These are phyloP conservation scores for Rutstroemia sp. DNA, from an alignment of 2,329 filamentous ascomycete genomes.

Conservation along the genomic window DNA sequence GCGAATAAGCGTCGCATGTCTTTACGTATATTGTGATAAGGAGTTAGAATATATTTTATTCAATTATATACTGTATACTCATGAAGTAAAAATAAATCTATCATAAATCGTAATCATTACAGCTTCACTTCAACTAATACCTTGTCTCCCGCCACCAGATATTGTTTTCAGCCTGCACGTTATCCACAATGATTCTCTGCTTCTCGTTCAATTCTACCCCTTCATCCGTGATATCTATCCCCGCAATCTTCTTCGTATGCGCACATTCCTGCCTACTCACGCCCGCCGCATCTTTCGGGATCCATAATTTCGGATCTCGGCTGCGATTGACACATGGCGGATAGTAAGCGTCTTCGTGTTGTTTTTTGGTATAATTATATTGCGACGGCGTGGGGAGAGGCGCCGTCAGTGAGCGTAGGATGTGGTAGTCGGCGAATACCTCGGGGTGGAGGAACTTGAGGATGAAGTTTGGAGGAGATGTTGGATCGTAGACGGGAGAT, in stretches of 20 bases:
- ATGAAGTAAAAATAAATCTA: too few species aligned
- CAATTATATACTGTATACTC: too few species aligned
- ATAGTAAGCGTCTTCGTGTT: conserved; percentile 43
- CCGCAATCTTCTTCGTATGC: conserved; percentile 43
- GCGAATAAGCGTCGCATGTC: too few species aligned
- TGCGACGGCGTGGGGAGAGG: conserved; percentile 40
- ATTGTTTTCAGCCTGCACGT: conserved; percentile 15
- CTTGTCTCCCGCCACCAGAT: background rate
- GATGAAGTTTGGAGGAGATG: conserved; percentile 36
- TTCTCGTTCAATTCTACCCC: conserved; percentile 46
- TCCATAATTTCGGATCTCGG: conserved; percentile 48
- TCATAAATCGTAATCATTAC: background rate
- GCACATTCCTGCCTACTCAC: conserved; percentile 48
- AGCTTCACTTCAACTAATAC: background rate
- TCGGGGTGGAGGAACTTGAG: conserved; percentile 51
- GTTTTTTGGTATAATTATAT: conserved; percentile 37
- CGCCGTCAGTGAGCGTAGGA: conserved; percentile 35
- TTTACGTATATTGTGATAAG: too few species aligned
- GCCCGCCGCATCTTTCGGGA: conserved; percentile 49
- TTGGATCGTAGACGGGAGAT: conserved; percentile 23
- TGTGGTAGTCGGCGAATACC: conserved; percentile 46
- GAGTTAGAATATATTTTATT: too few species aligned
- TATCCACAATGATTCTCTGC: conserved; percentile 11
- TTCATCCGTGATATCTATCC: conserved; percentile 52
- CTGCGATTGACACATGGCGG: conserved; percentile 49